Conservation (phyloP, 202 grass and related monocot species). For the Miscanthus sacchariflorus region DNA sequence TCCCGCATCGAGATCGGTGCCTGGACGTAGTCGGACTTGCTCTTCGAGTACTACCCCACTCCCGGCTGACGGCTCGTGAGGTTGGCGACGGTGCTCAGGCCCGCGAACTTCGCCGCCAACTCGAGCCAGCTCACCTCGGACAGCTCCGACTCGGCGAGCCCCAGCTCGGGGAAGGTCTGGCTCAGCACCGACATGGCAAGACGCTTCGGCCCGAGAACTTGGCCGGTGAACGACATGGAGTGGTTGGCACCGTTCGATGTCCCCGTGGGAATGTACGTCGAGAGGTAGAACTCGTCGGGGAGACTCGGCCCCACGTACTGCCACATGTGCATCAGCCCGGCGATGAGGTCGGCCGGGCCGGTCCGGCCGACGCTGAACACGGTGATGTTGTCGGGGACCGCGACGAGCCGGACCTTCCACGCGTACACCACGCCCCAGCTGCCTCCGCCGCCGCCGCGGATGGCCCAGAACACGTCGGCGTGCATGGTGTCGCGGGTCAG, state of each 20-base stretch:
- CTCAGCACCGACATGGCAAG: not conserved
- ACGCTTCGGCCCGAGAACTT: not conserved
- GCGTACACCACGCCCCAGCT: not conserved
- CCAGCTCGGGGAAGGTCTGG: not conserved
- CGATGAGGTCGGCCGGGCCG: not conserved
- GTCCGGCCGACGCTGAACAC: not conserved
- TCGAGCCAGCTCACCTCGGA: not conserved
- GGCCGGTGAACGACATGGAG: not conserved
- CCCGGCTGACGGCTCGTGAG: not conserved
- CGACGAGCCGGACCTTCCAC: not conserved
- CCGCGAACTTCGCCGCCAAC: not conserved
- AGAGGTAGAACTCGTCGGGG: not conserved
- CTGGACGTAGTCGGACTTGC: not conserved
- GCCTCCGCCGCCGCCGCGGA: conserved; percentile 5
- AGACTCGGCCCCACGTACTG: not conserved
- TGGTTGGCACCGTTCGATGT: not conserved
- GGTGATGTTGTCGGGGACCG: not conserved
- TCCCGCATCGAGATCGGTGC: conserved; percentile 23
- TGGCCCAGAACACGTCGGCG: not conserved
- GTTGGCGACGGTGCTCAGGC: not conserved
- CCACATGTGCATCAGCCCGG: not conserved
- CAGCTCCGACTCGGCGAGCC: not conserved
- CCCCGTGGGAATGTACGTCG: not conserved
- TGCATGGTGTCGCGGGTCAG: not conserved
- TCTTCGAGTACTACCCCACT: not conserved